phyloP scores from a whole-genome alignment of 2,329 filamentous ascomycete species.

The Magnaporthiopsis incrustans region DNA sequence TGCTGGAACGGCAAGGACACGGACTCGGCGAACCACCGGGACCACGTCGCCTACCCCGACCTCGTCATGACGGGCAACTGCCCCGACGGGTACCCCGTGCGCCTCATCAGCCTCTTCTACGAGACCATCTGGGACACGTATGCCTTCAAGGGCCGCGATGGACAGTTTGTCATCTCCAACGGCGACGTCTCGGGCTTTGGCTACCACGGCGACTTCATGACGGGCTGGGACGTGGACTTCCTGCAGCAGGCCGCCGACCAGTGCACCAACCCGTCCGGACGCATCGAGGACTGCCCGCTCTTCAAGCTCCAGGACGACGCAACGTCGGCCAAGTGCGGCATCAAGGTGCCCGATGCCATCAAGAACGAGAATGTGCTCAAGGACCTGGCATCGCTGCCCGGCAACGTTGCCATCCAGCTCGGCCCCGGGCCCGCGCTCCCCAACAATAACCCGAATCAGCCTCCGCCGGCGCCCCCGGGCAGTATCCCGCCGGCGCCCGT shows the following conservation, averaged over 20 bases:
- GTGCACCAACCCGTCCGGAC: conserved; percentile 65
- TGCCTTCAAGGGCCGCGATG: conserved; percentile 51
- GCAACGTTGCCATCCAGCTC: conserved; percentile 42
- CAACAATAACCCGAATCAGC: neutral
- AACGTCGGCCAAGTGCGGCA: conserved; percentile 50
- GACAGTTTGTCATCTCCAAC: conserved; percentile 68
- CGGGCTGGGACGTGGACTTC: conserved; percentile 64
- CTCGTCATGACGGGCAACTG: conserved; percentile 70
- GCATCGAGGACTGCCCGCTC: conserved; percentile 64
- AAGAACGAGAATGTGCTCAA: conserved; percentile 40
- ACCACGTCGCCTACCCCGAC: conserved; percentile 70
- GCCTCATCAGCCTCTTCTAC: conserved; percentile 69
- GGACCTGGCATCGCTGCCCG: conserved; percentile 52
- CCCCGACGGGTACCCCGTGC: conserved; percentile 58
- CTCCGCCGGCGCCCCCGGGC: conserved; percentile 12
- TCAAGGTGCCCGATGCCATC: conserved; percentile 33
- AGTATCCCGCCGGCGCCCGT: conserved; percentile 19
- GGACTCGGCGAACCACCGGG: conserved; percentile 46
- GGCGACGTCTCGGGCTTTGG: conserved; percentile 68
- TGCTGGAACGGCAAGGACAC: conserved; percentile 74
- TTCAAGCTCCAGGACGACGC: conserved; percentile 60
- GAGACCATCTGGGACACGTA: conserved; percentile 79
- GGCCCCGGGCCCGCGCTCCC: conserved; percentile 19
- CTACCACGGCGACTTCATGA: conserved; percentile 75
- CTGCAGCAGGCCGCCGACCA: conserved; percentile 64